Base-by-base conservation (phyloP, 495 filamentous ascomycete genomes). In the Staphylotrichum longicolle region DNA sequence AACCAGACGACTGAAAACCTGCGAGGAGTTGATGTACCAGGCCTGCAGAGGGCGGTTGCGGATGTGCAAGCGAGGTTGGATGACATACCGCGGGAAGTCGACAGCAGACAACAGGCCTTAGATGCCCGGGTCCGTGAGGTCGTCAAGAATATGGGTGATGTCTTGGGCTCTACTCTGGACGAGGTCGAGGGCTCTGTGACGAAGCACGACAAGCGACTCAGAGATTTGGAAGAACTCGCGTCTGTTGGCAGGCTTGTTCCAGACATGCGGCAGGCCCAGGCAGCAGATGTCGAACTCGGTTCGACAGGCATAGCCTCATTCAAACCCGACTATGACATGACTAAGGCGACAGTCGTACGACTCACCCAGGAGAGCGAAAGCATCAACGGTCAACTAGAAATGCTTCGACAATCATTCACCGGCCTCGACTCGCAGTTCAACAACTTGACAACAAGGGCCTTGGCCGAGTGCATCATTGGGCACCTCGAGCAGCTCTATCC, bases 361-460 rank as follows among this genome's bases (percentile, higher is more conserved):
- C 59, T 61, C 42, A 48, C n/a, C 3, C n/a, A 49, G 27, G 10
- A 48, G 4, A 49, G 7, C 45, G 11, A 56, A 10, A 44, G 60
- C 14, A 10, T 63, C 0, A 50, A 37, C 9, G 47, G 46, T 32
- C 61, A 57, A 11, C 20, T 63, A 10, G 57, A 60, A 2, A 20
- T 42, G 7, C n/a, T 63, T 8, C 56, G 35, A 2, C 57, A 56
- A 20, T 49, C 60, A 12, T 4, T 66, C 7, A 12, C 10, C 9
- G 56, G 60, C 1, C 49, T 74, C 12, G 59, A 72, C 47, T 47
- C 61, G 9, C 65, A 62, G 7, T 73, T 50, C 32, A 68, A 66
- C 54, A 75, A 73, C 39, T 39, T 75, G 11, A 52, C 67, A 15
- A 72, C 72, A 14, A 66, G 63, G 32, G 42, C 59, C 1, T 49